A percentile compares a stretch with the other conserved stretches of the same genome.
phyloP scores from a whole-genome alignment of 202 grass and related monocot species.

The Sporobolus alterniflorus region DNA sequence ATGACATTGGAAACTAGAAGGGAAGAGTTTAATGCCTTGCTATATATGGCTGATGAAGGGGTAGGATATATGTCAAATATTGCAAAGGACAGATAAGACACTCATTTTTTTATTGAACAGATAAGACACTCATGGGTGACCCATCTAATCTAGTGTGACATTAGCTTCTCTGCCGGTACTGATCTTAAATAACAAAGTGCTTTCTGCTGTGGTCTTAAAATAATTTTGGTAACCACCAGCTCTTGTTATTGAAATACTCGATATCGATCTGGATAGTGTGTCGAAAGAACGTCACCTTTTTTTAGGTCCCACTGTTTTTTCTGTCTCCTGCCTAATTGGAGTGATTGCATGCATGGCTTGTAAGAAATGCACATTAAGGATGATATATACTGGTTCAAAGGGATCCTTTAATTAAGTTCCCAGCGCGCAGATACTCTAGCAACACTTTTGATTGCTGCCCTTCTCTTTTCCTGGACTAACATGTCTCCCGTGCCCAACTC shows the following conservation, averaged over 20 bases:
- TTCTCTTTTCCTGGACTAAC: too few species aligned
- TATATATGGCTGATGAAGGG: too few species aligned
- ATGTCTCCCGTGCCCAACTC: neutral
- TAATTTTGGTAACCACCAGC: neutral
- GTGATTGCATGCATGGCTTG: too few species aligned
- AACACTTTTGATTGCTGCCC: too few species aligned
- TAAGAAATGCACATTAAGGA: too few species aligned
- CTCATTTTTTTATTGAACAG: neutral
- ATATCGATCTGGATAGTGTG: neutral
- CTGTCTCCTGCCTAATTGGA: too few species aligned
- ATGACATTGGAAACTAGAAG: too few species aligned
- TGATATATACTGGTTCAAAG: neutral
- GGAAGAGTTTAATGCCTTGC: too few species aligned
- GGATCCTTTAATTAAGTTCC: too few species aligned
- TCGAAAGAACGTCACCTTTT: too few species aligned
- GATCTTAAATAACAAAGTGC: neutral
- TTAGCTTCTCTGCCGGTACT: neutral
- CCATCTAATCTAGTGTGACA: conserved; percentile 18
- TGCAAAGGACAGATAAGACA: neutral
- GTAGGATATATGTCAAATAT: too few species aligned
- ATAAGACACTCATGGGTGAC: neutral
- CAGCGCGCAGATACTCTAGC: too few species aligned
- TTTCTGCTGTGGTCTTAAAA: conserved; percentile 25
- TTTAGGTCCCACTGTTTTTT: neutral
- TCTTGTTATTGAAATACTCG: neutral